Percentiles rank a stretch among this genome's conserved stretches.
Evolutionary conservation across 1,139 yeast species (phyloP).

Genomic region (Taphrina deformans): DNA sequence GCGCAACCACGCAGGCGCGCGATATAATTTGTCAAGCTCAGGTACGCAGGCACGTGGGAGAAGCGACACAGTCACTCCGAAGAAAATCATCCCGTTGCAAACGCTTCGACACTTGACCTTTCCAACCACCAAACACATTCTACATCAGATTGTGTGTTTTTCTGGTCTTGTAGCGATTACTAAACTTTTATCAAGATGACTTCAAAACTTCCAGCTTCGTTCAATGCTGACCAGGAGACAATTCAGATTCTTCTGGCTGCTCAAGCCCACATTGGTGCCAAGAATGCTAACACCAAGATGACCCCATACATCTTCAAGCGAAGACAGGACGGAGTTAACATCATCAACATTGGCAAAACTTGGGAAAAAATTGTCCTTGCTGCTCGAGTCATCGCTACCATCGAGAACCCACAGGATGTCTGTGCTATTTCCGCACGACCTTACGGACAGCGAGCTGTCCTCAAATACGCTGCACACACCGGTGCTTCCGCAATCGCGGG

Average conservation of each 20-base stretch:
- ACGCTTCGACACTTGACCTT: not conserved
- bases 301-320: conserved; percentile 98
- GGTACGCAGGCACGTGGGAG: not conserved
- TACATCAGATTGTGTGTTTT: not conserved
- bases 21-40: not conserved
- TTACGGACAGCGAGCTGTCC: conserved; percentile 99
- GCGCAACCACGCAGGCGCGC: not conserved
- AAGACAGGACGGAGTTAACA: conserved; percentile 99
- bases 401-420: conserved; percentile 97
- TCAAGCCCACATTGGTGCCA: conserved; percentile 99
- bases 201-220: conserved; percentile 30
- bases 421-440: conserved; percentile 99
- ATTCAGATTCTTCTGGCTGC: conserved; percentile 99
- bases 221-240: conserved; percentile 32
- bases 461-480: conserved; percentile 99
- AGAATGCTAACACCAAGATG: conserved; percentile 99
- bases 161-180: not conserved
- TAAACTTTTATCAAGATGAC: not conserved
- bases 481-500: conserved; percentile 99
- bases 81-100: no score
- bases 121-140: not conserved
- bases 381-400: conserved; percentile 99
- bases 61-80: not conserved
- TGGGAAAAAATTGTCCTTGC: conserved; percentile 96
- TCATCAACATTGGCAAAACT: conserved; percentile 97